Evolutionary conservation across 306 rosid genomes (phyloP).

Genomic region (Glycine latifolia): DNA sequence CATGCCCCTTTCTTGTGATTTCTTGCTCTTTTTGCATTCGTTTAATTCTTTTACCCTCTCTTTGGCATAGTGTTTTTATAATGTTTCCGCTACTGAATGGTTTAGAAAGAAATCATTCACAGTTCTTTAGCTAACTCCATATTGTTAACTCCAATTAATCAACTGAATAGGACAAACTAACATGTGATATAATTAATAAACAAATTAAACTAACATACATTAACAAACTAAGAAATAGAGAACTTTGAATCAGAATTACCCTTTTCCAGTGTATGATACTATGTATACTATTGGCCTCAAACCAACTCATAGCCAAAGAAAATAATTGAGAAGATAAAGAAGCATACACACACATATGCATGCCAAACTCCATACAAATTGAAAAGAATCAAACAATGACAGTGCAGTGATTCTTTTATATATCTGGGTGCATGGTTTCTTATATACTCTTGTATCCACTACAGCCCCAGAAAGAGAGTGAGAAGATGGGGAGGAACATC

Average conservation of each 20-base stretch:
- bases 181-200: constrained; percentile 30
- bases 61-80: background rate
- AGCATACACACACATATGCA: constrained; percentile 1
- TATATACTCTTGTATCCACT: constrained; percentile 62
- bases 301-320: constrained; percentile 30
- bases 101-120: constrained; percentile 31
- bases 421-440: constrained; percentile 56
- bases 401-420: constrained; percentile 42
- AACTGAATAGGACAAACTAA: constrained; percentile 4
- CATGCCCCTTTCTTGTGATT: constrained; percentile 39
- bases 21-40: background rate
- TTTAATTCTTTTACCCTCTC: background rate
- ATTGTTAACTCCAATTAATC: constrained; percentile 14
- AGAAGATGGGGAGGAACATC: constrained; percentile 61
- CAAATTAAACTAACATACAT: background rate
- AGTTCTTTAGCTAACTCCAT: background rate
- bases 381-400: constrained; percentile 50
- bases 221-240: background rate
- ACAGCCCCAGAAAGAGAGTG: constrained; percentile 36
- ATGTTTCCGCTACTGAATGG: constrained; percentile 2
- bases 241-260: constrained; percentile 23
- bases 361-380: constrained; percentile 48
- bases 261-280: constrained; percentile 19
- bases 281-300: constrained; percentile 16
- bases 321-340: constrained; percentile 40